Base-by-base conservation (phyloP, 306 rosid genomes). In the Geum urbanum region DNA sequence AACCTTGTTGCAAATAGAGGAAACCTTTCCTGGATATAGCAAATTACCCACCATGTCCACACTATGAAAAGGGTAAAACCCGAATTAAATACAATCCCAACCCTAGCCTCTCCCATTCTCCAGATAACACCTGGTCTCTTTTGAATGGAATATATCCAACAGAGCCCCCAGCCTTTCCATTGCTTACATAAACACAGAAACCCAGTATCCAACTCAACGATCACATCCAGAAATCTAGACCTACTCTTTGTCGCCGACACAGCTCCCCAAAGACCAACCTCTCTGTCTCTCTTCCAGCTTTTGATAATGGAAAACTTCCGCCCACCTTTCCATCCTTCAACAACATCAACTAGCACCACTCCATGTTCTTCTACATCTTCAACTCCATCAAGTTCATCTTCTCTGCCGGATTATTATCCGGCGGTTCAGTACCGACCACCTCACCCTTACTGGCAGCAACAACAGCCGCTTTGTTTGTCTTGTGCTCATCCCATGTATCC, bases 271-370 rank as follows among this genome's bases (percentile, higher is more conserved):
- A 63, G 46, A 52, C 55, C 55, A 52, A 15, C 63, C 5, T 56
- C 39, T 47, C 11, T 9, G 12, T 15, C 45, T 20, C 12, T 53
- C 44, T 57, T 12, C 18, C 20, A 14, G 44, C 52, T 10, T 50
- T 65, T 61, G 6, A 77, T 0, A 60, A 85, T 86, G 80, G 84
- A 81, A 8, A 18, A 16, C 16, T 63, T 74, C 52, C 66, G 16
- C 0, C 46, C 54, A 0, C 76, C 66, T 0, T 60, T 65, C 70
- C 8, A 71, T 41, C 7, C 19, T 8, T 7, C 68, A 5, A 15
- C 66, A 7, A 40, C 54, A 4, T 11, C 60, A 13, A 1, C 12
- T 12, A 8, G 63, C 12, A 2, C 41, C n/a, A n/a, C n/a, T n/a
- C n/a, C n/a, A n/a, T n/a, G n/a, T 32, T 27, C 63, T 4, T 58